A percentile compares a stretch with the other conserved stretches of the same genome.
These are phyloP conservation scores for Aurantiochytrium sp. DNA, from an alignment of 108 stramenopile genomes.

Conservation along the genomic window DNA sequence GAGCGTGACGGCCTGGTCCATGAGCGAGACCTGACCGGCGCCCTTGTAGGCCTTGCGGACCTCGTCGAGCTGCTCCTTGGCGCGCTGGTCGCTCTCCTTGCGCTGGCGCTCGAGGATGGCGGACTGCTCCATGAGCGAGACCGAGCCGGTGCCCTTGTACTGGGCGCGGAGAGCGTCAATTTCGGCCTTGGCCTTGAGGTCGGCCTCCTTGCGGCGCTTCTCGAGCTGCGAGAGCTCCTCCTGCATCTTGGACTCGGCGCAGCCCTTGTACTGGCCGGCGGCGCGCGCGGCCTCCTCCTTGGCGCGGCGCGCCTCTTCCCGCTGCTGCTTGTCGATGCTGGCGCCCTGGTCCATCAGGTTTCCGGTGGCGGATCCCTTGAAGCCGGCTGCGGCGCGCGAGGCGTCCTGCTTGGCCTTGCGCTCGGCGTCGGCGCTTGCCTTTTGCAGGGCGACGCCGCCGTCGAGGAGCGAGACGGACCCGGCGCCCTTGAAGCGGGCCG, in stretches of 20 bases:
- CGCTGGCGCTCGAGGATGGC: not conserved
- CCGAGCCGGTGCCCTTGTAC: not conserved
- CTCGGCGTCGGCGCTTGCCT: not conserved
- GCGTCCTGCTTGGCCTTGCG: not conserved
- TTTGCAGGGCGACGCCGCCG: not conserved
- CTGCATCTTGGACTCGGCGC: not conserved
- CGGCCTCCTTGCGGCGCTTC: not conserved
- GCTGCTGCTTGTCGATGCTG: not conserved
- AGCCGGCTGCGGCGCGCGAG: not conserved
- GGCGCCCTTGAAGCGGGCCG: not conserved
- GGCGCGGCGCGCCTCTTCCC: not conserved
- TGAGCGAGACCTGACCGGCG: not conserved
- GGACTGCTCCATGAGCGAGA: constrained; percentile 20
- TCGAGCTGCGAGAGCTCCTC: not conserved
- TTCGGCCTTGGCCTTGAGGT: not conserved
- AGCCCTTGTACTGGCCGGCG: not conserved
- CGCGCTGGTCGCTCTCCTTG: not conserved
- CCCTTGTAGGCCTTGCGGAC: not conserved
- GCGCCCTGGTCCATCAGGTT: not conserved
- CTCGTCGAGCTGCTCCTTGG: not conserved
- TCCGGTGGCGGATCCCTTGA: not conserved
- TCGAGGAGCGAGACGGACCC: not conserved
- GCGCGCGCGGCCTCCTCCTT: not conserved
- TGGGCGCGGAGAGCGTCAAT: not conserved
- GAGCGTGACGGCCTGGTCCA: not conserved